phyloP scores from a whole-genome alignment of 2,329 filamentous ascomycete genomes.

The Trichoderma hamatum region DNA sequence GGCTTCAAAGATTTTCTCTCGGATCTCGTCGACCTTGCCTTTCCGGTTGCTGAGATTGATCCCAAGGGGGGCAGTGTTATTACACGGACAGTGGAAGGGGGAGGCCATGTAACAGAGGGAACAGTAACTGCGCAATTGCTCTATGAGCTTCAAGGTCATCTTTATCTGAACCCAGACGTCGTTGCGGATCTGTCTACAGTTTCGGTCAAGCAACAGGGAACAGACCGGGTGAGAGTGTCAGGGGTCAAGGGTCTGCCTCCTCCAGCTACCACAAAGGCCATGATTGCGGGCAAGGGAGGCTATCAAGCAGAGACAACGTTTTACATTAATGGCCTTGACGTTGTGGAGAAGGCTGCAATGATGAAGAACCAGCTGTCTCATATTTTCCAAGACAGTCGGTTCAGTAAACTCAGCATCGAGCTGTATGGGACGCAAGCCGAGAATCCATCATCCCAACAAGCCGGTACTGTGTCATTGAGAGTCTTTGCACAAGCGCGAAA shows the following conservation, averaged over 20 bases:
- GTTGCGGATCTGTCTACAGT: conserved; percentile 44
- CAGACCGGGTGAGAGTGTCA: conserved; percentile 40
- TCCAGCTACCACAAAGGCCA: conserved; percentile 42
- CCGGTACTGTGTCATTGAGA: conserved; percentile 52
- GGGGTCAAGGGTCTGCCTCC: conserved; percentile 37
- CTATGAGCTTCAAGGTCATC: conserved; percentile 51
- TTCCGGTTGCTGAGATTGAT: conserved; percentile 45
- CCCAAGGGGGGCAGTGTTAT: conserved; percentile 40
- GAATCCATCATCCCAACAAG: conserved; percentile 49
- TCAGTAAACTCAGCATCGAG: conserved; percentile 42
- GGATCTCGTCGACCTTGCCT: conserved; percentile 39
- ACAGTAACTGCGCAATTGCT: conserved; percentile 45
- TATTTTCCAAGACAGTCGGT: conserved; percentile 37
- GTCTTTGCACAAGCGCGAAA: conserved; percentile 50
- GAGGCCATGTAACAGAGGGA: conserved; percentile 44
- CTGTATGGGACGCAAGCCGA: conserved; percentile 43
- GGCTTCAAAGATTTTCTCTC: conserved; percentile 45
- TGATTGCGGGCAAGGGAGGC: conserved; percentile 48
- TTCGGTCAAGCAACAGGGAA: conserved; percentile 49
- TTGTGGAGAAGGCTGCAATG: conserved; percentile 48
- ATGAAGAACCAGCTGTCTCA: conserved; percentile 44
- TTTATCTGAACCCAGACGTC: conserved; percentile 50
- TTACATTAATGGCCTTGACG: conserved; percentile 48
- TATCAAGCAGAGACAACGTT: conserved; percentile 52
- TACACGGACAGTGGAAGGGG: conserved; percentile 39